Evolutionary conservation across 1,284 basidiomycete species (phyloP), one percentile per base, ranked within the genome.

Genomic region (Grifola frondosa): DNA sequence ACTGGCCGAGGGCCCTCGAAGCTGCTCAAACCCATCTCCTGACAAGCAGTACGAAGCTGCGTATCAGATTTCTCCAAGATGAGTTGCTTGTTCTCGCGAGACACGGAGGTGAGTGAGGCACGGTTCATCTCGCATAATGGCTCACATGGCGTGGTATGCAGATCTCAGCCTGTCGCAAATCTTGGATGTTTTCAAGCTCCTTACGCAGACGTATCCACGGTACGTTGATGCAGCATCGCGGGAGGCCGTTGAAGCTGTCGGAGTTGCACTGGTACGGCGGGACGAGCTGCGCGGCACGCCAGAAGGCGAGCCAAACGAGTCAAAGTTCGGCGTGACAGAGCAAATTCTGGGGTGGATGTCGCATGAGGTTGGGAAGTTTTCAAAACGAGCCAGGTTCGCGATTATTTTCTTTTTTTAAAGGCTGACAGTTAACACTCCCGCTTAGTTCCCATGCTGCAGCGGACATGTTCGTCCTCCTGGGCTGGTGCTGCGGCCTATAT

Each of bases 211-310:
- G 0, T 87, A 89, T 60, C 76, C 87, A 11, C 80, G 83, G 53
- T 92, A 92, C 69, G 68, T 79, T 33, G 91, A 94, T 60, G 65
- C 75, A 3, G 61, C 71, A 39, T 93, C 91, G 2, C 72, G 84
- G 44, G 73, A 80, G 37, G 84, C 83, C 4, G 84, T 89, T 0
- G 81, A 91, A 50, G 65, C 66, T 1, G 75, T 90, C 25, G 80
- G 78, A 1, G 73, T 77, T 58, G 76, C 78, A 33, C 59, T 92
- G 40, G 75, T 90, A 13, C 66, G 67, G 20, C 73, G 74, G 31
- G 84, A 88, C 49, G 77, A 81, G 34, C 56, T 69, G 24, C 71
- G 77, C 21, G 71, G 72, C 19, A 66, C 64, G 3, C 57, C 65
- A 12, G 61, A 69, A n/a, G 68, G 67, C 20, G 61, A 61, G 38